A percentile compares a stretch with the other conserved stretches of the same genome.
Conservation (phyloP, 2,329 filamentous ascomycete species). For the Tolypocladium ophioglossoides region DNA sequence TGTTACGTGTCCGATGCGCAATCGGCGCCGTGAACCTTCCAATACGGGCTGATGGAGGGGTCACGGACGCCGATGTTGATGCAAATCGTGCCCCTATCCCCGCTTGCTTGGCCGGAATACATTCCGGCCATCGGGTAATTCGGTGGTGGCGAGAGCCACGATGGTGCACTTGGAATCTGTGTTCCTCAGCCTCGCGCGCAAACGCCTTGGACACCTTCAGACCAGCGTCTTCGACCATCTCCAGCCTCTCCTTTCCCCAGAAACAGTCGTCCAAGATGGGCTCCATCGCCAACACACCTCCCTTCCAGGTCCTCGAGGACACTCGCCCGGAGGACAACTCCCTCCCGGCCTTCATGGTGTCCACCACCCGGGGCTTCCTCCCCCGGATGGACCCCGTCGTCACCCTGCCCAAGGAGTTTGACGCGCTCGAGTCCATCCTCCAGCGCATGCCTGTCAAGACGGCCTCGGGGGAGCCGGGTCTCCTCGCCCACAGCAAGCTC, state of each 20-base stretch:
- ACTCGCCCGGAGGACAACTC: constrained; percentile 50
- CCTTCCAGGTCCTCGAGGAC: constrained; percentile 54
- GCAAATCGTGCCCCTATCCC: constrained; percentile 13
- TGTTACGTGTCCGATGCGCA: constrained; percentile 13
- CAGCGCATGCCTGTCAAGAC: constrained; percentile 72
- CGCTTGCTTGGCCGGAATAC: constrained; percentile 30
- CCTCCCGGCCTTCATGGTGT: constrained; percentile 70
- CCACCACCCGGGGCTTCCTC: constrained; percentile 63
- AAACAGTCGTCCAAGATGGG: constrained; percentile 22
- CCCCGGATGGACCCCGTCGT: constrained; percentile 54
- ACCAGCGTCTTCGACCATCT: background rate
- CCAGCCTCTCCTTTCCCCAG: background rate
- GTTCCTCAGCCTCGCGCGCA: background rate
- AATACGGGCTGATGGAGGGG: constrained; percentile 7
- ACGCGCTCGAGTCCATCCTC: constrained; percentile 59
- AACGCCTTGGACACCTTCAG: background rate
- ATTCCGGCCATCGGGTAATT: constrained; percentile 41
- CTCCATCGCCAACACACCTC: constrained; percentile 21
- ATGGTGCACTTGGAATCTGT: background rate
- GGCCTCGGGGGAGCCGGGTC: constrained; percentile 59
- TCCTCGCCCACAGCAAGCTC: constrained; percentile 64
- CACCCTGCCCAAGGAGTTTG: constrained; percentile 62
- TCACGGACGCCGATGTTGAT: constrained; percentile 8
- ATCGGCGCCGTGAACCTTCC: constrained; percentile 5
- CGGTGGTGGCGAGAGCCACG: constrained; percentile 22